Base-by-base conservation (phyloP, 2,329 filamentous ascomycete genomes). In the Blastomyces silverae region DNA sequence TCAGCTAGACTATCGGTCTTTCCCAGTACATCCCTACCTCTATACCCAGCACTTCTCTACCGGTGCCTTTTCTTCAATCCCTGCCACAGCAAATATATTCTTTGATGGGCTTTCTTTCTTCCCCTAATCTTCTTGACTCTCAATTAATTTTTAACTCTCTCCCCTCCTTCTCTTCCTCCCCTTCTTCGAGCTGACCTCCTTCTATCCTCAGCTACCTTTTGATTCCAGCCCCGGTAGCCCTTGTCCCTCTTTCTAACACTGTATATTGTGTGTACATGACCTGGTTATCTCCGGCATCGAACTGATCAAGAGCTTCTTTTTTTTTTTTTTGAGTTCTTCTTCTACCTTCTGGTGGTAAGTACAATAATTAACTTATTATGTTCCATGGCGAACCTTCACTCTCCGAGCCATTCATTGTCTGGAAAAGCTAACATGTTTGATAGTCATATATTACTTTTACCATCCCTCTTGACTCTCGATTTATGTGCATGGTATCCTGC, bases 401-500 rank as follows among this genome's bases (percentile, higher is more conserved):
- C 59, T 50, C 59, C 3, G 13, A 20, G n/a, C 5, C 28, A 44
- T 48, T 61, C 59, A 61, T 37, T 60, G 25, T 48, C 34, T 44
- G 25, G 25, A 39, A 31, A 61, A 3, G 59, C 59, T 61, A 50
- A 61, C 44, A 17, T n/a, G 22, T 34, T 25, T 37, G 17, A 48
- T 50, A 61, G 59, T 48, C 44, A 61, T 37, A 50, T 61, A 61
- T 61, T 61, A 61, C 44, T 37, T 28, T 31, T 50, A 61, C 42
- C 59, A 61, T 48, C 28, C 44, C 44, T 34, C 44, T 61, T 50
- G 59, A 61, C 52, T 60, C 39, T 25, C 31, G 37, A 39, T 55
- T 56, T 42, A 65, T 69, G 70, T 71, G 72, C 69, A 73, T 73
- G 71, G 71, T 74, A 61, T 66, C 66, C 63, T 71, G 71, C 71